Conservation (phyloP, 257 asterid species). For the Ligustrum vulgare region DNA sequence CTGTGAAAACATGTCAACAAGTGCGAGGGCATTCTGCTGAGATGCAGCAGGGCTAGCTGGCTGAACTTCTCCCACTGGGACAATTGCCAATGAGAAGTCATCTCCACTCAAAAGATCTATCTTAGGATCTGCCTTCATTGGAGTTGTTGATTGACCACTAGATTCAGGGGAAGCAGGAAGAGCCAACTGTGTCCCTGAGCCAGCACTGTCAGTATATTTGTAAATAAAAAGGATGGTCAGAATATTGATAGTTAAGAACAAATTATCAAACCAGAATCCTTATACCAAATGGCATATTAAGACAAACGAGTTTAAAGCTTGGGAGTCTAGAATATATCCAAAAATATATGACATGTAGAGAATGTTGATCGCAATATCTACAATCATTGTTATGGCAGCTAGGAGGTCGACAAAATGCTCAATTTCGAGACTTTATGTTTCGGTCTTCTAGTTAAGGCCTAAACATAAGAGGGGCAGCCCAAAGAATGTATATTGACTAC, state of each 20-base stretch:
- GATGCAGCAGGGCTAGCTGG: constrained; percentile 62
- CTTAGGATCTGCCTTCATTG: constrained; percentile 50
- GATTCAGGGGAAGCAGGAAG: constrained; percentile 65
- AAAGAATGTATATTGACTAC: background rate
- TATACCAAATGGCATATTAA: background rate
- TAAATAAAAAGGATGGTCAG: constrained; percentile 10
- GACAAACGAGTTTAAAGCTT: background rate
- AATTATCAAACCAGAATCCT: background rate
- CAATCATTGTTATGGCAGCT: background rate
- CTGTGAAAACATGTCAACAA: constrained; percentile 79
- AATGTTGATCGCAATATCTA: background rate
- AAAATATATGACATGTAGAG: background rate
- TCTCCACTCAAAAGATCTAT: constrained; percentile 98
- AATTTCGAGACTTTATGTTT: background rate
- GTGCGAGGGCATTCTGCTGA: constrained; percentile 89
- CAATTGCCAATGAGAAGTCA: constrained; percentile 80
- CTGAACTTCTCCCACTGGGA: constrained; percentile 82
- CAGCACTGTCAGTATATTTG: constrained; percentile 66
- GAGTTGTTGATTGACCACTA: constrained; percentile 52
- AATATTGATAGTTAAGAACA: constrained; percentile 16
- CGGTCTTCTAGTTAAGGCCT: background rate
- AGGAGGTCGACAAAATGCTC: background rate
- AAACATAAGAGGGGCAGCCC: background rate
- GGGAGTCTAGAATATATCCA: background rate
- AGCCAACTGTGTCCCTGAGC: constrained; percentile 53